phyloP scores from a whole-genome alignment of 306 rosid species.

The Rosa lucieae region DNA sequence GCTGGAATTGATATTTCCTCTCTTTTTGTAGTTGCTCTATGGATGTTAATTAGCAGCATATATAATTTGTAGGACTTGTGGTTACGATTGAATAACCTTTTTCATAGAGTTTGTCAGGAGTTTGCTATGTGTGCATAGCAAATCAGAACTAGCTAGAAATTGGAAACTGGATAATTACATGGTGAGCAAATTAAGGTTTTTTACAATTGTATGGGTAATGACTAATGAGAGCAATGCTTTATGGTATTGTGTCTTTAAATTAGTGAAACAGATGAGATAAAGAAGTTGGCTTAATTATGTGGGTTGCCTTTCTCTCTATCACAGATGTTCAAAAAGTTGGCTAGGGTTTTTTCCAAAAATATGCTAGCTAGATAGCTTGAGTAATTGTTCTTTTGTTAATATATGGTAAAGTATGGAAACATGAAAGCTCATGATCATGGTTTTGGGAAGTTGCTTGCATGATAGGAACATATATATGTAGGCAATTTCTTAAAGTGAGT shows the following conservation, averaged over 20 bases:
- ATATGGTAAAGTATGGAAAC: neutral
- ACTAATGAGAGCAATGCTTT: neutral
- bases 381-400: slow-evolving; percentile 1
- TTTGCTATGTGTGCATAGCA: neutral
- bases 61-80: neutral
- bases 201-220: neutral
- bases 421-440: neutral
- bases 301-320: neutral
- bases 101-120: neutral
- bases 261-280: neutral
- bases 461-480: neutral
- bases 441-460: neutral
- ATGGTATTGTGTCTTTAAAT: neutral
- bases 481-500: neutral
- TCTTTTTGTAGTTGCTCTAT: neutral
- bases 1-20: neutral
- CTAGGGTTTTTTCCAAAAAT: neutral
- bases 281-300: neutral
- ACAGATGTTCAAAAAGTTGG: neutral
- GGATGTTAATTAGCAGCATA: neutral
- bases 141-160: neutral
- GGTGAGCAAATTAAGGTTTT: neutral
- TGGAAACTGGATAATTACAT: neutral
- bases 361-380: neutral
- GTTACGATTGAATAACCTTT: neutral